Evolutionary conservation across 208 protist species (phyloP), one percentile per base, ranked within the genome.

Genomic region (Porcisia deanei): DNA sequence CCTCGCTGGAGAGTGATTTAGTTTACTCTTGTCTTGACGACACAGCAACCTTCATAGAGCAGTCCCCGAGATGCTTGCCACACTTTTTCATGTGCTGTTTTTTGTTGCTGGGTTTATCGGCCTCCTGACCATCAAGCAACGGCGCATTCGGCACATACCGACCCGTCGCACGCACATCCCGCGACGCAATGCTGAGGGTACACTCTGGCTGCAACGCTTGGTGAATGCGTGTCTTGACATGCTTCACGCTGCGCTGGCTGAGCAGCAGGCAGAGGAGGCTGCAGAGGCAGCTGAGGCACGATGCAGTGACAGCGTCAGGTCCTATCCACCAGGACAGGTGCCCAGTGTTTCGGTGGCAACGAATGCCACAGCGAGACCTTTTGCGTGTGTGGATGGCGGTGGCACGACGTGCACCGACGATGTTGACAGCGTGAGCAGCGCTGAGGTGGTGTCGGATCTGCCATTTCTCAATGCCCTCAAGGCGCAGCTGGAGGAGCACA

Each of bases 141-240:
- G 80, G 18, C 85, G 89, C 7, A 59, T 97, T 30, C 90, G 92
- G 1, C 89, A 97, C 76, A 75, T 90, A 30, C 92, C 92, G 0
- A 87, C 85, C 34, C 85, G 90, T 14, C 84, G 89, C 58, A 97
- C 92, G 22, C 87, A 90, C 75, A 91, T 97, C 43, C 85, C 92
- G 0, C 87, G 92, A 8, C 89, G 91, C 65, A 74, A 94, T 68
- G 88, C 88, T 8, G 90, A 97, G 75, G 83, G 82, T 14, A 92
- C 89, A 10, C 59, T 92, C 14, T 97, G 92, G 91, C 59, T 93
- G 43, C 88, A 97, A 71, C 87, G 91, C 0, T 77, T 94, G 0
- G 80, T 84, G 30, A 91, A 89, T 66, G 89, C 86, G 0, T 34
- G 83, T 7, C 55, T 93, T 4, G 88, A 96, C 60, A 91, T 94